Conservation (phyloP, 768 basidiomycete genomes). For the Pisolithus albus region DNA sequence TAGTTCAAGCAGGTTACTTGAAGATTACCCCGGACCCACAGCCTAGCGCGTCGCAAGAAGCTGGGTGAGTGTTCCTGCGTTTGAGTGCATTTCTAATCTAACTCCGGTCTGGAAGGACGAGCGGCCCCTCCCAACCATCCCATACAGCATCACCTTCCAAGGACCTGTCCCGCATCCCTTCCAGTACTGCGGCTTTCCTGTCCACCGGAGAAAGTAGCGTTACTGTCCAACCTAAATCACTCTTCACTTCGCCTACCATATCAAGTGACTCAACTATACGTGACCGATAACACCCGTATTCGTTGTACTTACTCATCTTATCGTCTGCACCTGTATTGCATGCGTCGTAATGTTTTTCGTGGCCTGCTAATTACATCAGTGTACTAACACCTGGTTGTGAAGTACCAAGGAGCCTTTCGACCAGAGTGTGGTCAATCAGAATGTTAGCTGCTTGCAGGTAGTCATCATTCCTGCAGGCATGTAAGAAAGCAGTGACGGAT, state of each 20-base stretch:
- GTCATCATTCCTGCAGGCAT: constrained; percentile 41
- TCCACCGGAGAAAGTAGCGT: constrained; percentile 15
- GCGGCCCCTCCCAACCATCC: constrained; percentile 11
- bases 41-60: constrained; percentile 29
- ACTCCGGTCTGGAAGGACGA: neutral
- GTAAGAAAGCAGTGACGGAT: neutral
- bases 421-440: constrained; percentile 33
- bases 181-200: constrained; percentile 11
- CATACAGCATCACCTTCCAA: constrained; percentile 22
- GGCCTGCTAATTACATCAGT: constrained; percentile 10
- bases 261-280: constrained; percentile 4
- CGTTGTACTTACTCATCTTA: constrained; percentile 1
- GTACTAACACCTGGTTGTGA: constrained; percentile 1
- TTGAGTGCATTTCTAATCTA: neutral
- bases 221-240: constrained; percentile 11
- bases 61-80: constrained; percentile 25
- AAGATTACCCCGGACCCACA: constrained; percentile 55
- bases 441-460: constrained; percentile 40
- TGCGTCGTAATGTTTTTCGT: constrained; percentile 13
- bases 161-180: constrained; percentile 14
- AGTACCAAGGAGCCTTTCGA: constrained; percentile 32
- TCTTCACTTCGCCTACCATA: constrained; percentile 19
- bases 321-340: constrained; percentile 25
- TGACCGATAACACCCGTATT: neutral
- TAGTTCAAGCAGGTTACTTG: constrained; percentile 78